Evolutionary conservation across 2,329 filamentous ascomycete species (phyloP).

Genomic region (Ceratocystis alfenasii): DNA sequence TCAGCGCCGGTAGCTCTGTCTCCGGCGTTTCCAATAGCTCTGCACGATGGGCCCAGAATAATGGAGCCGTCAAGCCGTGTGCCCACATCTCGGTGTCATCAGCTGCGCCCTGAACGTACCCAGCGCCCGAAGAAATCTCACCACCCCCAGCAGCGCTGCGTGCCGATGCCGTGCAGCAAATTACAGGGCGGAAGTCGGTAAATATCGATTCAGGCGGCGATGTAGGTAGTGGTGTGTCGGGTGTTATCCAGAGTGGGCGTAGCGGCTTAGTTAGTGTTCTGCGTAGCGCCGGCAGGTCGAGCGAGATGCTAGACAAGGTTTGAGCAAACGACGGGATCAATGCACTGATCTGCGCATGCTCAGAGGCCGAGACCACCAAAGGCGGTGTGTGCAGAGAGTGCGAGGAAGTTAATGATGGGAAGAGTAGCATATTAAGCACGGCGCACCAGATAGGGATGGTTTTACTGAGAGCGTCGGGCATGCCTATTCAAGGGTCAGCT

Average conservation of each 20-base stretch:
- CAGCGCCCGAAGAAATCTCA: slow-evolving; percentile 43
- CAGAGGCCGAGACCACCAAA: slow-evolving; percentile 58
- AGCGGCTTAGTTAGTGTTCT: slow-evolving; percentile 56
- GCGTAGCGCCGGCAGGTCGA: slow-evolving; percentile 46
- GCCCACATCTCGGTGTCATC: slow-evolving; percentile 96
- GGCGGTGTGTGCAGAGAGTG: slow-evolving; percentile 58
- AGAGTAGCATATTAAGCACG: slow-evolving; percentile 69
- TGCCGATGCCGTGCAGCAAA: slow-evolving; percentile 77
- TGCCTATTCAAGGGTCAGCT: slow-evolving; percentile 38
- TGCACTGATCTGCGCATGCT: slow-evolving; percentile 65
- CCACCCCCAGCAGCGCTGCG: slow-evolving; percentile 55
- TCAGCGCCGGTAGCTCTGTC: slow-evolving; percentile 45
- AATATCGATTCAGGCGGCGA: slow-evolving; percentile 32
- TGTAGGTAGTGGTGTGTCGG: slow-evolving; percentile 41
- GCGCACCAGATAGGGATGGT: slow-evolving; percentile 90
- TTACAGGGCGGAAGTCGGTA: slow-evolving; percentile 53
- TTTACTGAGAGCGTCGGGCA: slow-evolving; percentile 90
- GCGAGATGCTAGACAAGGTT: slow-evolving; percentile 43
- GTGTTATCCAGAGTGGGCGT: slow-evolving; percentile 68
- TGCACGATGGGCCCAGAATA: slow-evolving; percentile 66
- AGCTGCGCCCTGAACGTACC: slow-evolving; percentile 84
- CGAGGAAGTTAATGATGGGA: slow-evolving; percentile 39
- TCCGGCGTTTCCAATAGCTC: slow-evolving; percentile 53
- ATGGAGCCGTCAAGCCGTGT: slow-evolving; percentile 57
- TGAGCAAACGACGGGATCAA: slow-evolving; percentile 45